Conservation (phyloP, 1,139 yeast species). For the Kazachstania sp. region DNA sequence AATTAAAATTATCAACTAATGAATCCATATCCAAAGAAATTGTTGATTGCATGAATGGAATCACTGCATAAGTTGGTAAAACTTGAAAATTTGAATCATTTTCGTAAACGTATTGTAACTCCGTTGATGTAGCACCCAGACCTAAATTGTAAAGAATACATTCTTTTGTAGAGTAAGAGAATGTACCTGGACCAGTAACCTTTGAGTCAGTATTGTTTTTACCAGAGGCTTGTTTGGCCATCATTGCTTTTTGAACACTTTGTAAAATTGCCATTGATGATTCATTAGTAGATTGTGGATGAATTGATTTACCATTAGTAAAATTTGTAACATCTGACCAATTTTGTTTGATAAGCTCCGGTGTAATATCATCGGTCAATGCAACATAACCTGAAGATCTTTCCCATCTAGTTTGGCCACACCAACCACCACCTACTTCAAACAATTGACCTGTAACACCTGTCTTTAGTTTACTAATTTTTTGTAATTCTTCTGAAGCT, state of each 20-base stretch:
- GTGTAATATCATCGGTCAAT: constrained; percentile 42
- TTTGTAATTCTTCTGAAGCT: constrained; percentile 62
- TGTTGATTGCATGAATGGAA: constrained; percentile 57
- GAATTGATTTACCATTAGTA: constrained; percentile 33
- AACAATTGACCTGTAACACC: constrained; percentile 53
- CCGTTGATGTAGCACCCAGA: constrained; percentile 74
- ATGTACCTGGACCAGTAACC: constrained; percentile 18
- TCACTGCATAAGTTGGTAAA: constrained; percentile 87
- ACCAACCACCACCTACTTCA: constrained; percentile 89
- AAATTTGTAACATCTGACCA: constrained; percentile 64
- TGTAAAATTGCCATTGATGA: constrained; percentile 70
- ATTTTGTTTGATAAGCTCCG: constrained; percentile 64
- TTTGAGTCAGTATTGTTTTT: neutral
- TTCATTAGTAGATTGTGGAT: constrained; percentile 63
- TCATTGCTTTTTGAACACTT: constrained; percentile 49
- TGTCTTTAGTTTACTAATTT: constrained; percentile 8
- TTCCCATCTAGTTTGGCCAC: constrained; percentile 92
- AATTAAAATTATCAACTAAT: too few species aligned
- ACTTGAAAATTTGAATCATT: constrained; percentile 71
- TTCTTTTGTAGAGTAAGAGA: constrained; percentile 55
- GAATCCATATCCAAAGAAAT: constrained; percentile 46
- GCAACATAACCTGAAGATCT: constrained; percentile 80
- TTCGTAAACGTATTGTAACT: constrained; percentile 76
- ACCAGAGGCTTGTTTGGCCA: constrained; percentile 23
- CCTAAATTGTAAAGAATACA: constrained; percentile 82